Percentiles rank a stretch among this genome's conserved stretches.
Evolutionary conservation across 1,139 yeast genomes (phyloP).

Genomic region (Fermentozyma sake): DNA sequence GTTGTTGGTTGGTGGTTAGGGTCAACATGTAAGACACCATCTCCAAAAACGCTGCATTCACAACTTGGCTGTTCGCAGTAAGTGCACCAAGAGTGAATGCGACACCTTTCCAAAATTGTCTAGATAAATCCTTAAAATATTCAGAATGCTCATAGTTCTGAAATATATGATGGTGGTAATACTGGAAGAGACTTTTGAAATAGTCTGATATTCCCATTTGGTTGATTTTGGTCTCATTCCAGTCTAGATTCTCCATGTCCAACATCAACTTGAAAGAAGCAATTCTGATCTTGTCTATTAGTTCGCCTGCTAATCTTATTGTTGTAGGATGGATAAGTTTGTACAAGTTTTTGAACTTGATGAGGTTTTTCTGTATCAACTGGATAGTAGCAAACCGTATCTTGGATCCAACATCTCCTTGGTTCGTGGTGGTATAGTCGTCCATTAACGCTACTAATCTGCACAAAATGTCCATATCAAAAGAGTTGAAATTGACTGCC

Average conservation of each 20-base stretch:
- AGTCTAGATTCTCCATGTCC: slow-evolving; percentile 4
- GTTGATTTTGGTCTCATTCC: slow-evolving; percentile 1
- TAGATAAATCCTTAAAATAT: slow-evolving; percentile 11
- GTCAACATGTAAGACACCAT: slow-evolving; percentile 33
- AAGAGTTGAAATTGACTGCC: slow-evolving; percentile 4
- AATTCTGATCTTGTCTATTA: slow-evolving; percentile 28
- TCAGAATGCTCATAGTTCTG: slow-evolving; percentile 4
- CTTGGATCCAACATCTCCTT: slow-evolving; percentile 78
- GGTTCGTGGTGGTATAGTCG: slow-evolving; percentile 64
- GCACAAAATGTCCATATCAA: slow-evolving; percentile 7
- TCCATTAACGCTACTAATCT: slow-evolving; percentile 36
- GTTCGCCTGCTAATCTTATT: slow-evolving; percentile 54
- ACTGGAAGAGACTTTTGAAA: slow-evolving; percentile 22
- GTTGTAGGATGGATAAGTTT: no score
- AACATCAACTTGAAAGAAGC: slow-evolving; percentile 23
- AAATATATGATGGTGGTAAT: slow-evolving; percentile 12
- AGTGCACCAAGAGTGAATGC: slow-evolving; percentile 57
- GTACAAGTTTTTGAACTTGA: slow-evolving; percentile 4
- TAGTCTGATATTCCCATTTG: slow-evolving; percentile 11
- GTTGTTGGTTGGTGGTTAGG: slow-evolving; percentile 2
- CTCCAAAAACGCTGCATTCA: slow-evolving; percentile 41
- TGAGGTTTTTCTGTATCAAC: slow-evolving; percentile 28
- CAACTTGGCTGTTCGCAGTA: slow-evolving; percentile 47
- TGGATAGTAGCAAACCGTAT: slow-evolving; percentile 51
- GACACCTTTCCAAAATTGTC: slow-evolving; percentile 54